Evolutionary conservation across 2,329 filamentous ascomycete species (phyloP), one percentile per base, ranked within the genome.

Genomic region (Immersiporthe knoxdaviesiana): DNA sequence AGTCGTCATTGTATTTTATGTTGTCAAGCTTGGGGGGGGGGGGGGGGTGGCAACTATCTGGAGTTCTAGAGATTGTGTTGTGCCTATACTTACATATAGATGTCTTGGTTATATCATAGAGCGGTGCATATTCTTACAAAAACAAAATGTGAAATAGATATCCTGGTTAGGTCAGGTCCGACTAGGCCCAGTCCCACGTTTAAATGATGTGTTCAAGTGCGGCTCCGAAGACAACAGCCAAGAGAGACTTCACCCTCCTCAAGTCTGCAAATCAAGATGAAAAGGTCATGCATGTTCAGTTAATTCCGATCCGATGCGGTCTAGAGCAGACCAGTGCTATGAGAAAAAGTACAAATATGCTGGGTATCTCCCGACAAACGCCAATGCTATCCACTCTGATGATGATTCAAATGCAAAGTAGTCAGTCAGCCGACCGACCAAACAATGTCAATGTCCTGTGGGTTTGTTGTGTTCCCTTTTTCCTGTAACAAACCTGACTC

Each of bases 351-450:
- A 60, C 37, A 66, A 37, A 37, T 37, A 61, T 60, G 21, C 24
- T 60, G 64, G 39, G 64, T 66, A 66, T 66, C 56, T 32, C 14
- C 7, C 11, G 50, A 44, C 27, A 47, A 58, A 66, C 64, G 54
- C 54, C 54, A 61, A 32, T 52, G 37, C 54, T 66, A 54, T 61
- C 64, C 63, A 52, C 35, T 12, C 2, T 59, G 24, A 21, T n/a
- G 44, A 47, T 47, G 30, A 4, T 12, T 12, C 8, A 52, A 63
- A 52, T 52, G 61, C 24, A 24, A 35, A 52, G 41, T 10, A 16
- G 52, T 56, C 52, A 56, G 27, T 30, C 27, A 44, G 16, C 27
- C 44, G 44, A 47, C 44, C 11, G 44, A 47, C 44, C 44, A n/a
- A n/a, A 47, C 41, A 44, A 44, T 44, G 16, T 10, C 30, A 39